These are phyloP conservation scores for Tricholoma flavovirens DNA, from an alignment of 768 basidiomycete species.

Conservation along the genomic window DNA sequence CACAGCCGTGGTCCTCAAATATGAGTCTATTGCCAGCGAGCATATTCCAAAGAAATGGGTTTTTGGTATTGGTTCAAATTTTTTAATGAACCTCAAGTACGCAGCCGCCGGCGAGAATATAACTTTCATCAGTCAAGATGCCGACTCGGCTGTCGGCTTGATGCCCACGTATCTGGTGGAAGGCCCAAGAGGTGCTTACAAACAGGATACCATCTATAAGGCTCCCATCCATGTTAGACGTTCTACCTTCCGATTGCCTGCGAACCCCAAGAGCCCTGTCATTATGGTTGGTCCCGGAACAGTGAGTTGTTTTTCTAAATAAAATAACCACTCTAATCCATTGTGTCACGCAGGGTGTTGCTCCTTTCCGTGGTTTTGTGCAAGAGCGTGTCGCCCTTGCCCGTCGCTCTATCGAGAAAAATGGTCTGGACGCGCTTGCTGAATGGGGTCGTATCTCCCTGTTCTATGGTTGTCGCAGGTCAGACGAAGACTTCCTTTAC, in stretches of 20 bases:
- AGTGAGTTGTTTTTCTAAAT: constrained; percentile 44
- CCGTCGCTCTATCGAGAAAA: constrained; percentile 91
- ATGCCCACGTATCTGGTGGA: constrained; percentile 79
- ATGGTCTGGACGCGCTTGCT: constrained; percentile 84
- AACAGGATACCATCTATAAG: constrained; percentile 64
- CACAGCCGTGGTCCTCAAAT: constrained; percentile 93
- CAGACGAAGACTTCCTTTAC: constrained; percentile 89
- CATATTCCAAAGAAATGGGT: constrained; percentile 60
- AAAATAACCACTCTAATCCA: constrained; percentile 6
- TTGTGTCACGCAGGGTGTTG: constrained; percentile 68
- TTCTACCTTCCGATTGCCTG: constrained; percentile 95
- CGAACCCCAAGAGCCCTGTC: constrained; percentile 96
- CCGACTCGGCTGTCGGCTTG: constrained; percentile 33
- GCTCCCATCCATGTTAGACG: constrained; percentile 92
- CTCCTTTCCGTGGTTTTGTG: constrained; percentile 98
- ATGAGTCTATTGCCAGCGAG: constrained; percentile 58
- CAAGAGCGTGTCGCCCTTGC: constrained; percentile 97
- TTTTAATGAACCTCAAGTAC: constrained; percentile 87
- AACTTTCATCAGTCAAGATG: constrained; percentile 32
- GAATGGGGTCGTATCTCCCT: constrained; percentile 96
- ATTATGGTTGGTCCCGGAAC: constrained; percentile 99
- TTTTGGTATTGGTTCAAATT: constrained; percentile 92
- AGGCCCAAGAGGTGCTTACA: constrained; percentile 86
- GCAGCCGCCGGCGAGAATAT: constrained; percentile 56
- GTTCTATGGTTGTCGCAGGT: constrained; percentile 94